Evolutionary conservation across 2,329 filamentous ascomycete species (phyloP).

Genomic region (Geosmithia putterillii): DNA sequence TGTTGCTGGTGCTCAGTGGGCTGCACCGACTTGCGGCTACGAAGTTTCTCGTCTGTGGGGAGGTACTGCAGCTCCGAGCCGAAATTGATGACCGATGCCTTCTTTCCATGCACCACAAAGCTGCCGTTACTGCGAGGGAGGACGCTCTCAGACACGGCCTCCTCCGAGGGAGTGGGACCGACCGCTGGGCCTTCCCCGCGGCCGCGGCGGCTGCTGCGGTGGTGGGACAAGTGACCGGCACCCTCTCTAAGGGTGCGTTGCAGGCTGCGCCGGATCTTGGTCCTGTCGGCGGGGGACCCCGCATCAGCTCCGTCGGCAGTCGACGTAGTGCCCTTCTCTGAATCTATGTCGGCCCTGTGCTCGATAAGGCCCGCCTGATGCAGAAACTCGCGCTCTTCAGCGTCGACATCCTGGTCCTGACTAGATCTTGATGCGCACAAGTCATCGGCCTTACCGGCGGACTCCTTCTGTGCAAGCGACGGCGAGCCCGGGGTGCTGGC

Average conservation of each 20-base stretch:
- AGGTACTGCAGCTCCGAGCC: constrained; percentile 79
- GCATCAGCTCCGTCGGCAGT: constrained; percentile 17
- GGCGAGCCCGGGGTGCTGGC: constrained; percentile 15
- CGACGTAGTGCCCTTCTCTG: constrained; percentile 20
- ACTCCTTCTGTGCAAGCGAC: no score
- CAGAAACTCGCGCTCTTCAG: constrained; percentile 54
- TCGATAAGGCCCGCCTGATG: constrained; percentile 55
- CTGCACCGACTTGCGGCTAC: constrained; percentile 36
- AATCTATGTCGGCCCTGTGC: constrained; percentile 13
- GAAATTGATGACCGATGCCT: constrained; percentile 94
- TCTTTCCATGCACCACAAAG: constrained; percentile 96
- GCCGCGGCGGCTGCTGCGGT: constrained; percentile 60
- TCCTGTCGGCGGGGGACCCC: constrained; percentile 26
- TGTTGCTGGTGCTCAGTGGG: not conserved
- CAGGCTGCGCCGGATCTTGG: constrained; percentile 65
- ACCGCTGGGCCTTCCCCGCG: constrained; percentile 39
- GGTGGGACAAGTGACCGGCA: constrained; percentile 51
- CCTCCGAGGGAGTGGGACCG: constrained; percentile 7
- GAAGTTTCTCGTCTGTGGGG: constrained; percentile 59
- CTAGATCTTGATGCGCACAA: constrained; percentile 2
- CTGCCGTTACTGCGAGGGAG: constrained; percentile 71
- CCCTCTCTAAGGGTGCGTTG: constrained; percentile 83
- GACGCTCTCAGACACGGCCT: constrained; percentile 38
- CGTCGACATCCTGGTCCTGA: constrained; percentile 36
- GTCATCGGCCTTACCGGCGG: not conserved